These are phyloP conservation scores for Amanita phalloides DNA, from an alignment of 768 basidiomycete genomes.

Conservation along the genomic window DNA sequence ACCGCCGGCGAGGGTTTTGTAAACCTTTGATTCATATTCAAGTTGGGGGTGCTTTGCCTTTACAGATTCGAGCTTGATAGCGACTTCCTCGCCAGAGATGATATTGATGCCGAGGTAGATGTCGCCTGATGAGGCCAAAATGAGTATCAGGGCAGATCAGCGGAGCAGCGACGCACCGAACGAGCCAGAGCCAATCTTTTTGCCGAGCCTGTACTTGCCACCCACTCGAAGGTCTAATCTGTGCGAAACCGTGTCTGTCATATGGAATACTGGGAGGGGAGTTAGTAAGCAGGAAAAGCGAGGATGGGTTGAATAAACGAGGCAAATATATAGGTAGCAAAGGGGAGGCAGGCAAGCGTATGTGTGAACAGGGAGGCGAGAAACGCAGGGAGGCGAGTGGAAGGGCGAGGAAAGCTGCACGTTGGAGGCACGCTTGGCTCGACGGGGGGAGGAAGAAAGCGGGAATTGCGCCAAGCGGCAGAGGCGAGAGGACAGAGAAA, in stretches of 20 bases:
- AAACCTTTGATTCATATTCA: conserved; percentile 93
- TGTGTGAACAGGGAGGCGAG: conserved; percentile 29
- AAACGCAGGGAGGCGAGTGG: conserved; percentile 19
- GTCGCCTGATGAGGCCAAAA: conserved; percentile 50
- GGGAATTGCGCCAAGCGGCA: background rate
- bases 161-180: conserved; percentile 57
- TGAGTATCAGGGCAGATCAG: conserved; percentile 1
- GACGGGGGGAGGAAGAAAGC: background rate
- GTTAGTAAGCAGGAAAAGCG: conserved; percentile 9
- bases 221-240: conserved; percentile 84
- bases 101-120: conserved; percentile 99
- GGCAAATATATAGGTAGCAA: conserved; percentile 6
- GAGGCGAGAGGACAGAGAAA: background rate
- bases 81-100: conserved; percentile 98
- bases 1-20: conserved; percentile 97
- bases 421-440: background rate
- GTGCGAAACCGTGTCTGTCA: conserved; percentile 65
- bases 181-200: conserved; percentile 98
- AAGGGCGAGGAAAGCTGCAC: background rate
- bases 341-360: conserved; percentile 19
- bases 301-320: conserved; percentile 9
- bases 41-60: conserved; percentile 99
- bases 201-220: conserved; percentile 95
- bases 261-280: conserved; percentile 19
- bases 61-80: conserved; percentile 99